Base-by-base conservation (phyloP, 345 rosid genomes). In the Salix suchowensis region DNA sequence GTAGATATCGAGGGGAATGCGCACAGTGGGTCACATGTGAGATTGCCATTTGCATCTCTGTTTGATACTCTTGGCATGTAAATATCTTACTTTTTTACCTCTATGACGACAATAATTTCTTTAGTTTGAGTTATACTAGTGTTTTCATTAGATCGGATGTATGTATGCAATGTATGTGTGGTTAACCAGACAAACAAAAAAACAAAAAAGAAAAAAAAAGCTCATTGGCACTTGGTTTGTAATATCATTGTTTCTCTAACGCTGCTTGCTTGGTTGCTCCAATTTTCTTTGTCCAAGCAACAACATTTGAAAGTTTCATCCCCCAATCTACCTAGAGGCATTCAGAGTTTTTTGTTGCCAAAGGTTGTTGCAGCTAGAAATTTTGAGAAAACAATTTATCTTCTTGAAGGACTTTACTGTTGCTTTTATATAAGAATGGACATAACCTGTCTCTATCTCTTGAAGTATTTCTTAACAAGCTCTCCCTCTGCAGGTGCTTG, bases 1-100 rank as follows among this genome's bases (percentile, higher is more conserved):
- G 88, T 80, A n/a, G 97, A 96, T 85, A 77, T 92, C 48, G 98
- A 96, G 81, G 94, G 89, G 77, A 89, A 88, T 85, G 86, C 88
- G 61, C 82, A 79, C 66, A 72, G 78, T 83, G 91, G 91, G 70
- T 86, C 81, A 42, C 83, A 82, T 36, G 93, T 91, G 86, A 88
- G 91, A 83, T 68, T 96, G 75, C 96, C 98, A 12, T 96, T 92
- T 88, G 97, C 97, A 58, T 86, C 97, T 37, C 85, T 94, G 46
- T 96, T 91, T 84, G 97, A 94, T 78, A 90, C 98, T 78, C 95
- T 96, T 69, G 97, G 98, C 87, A 87, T 86, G 99, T 94, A 84
- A 88, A 97, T 83, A 36, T 68, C 39, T 65, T 68, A 32, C 76
- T 21, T 42, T 71, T 13, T 67, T 66, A 58, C 11, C 30, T 21